A percentile compares a stretch with the other conserved stretches of the same genome.
These are phyloP conservation scores for Phylloporus sp. DNA, from an alignment of 768 basidiomycete species.

Conservation along the genomic window DNA sequence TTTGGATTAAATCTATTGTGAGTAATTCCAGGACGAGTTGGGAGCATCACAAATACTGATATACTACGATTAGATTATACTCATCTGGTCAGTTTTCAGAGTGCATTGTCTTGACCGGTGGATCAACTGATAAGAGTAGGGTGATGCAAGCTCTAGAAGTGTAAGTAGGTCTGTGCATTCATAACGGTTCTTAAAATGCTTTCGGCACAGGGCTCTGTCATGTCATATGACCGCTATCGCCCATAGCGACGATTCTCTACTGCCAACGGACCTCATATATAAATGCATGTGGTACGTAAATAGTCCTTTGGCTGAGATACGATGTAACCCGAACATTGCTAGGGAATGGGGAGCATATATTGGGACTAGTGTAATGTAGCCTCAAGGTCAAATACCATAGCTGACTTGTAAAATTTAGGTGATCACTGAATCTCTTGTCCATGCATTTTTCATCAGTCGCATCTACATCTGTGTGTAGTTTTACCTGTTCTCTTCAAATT, in stretches of 20 bases:
- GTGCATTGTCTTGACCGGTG: neutral
- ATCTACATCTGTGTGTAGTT: slow-evolving; percentile 21
- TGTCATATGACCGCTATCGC: slow-evolving; percentile 4
- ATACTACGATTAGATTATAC: slow-evolving; percentile 12
- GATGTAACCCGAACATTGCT: neutral
- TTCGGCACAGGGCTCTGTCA: slow-evolving; percentile 8
- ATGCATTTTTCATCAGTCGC: slow-evolving; percentile 20
- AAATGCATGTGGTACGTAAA: slow-evolving; percentile 6
- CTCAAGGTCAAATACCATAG: neutral
- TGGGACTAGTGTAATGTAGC: slow-evolving; percentile 17
- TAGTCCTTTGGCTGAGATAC: neutral
- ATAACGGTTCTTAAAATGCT: neutral
- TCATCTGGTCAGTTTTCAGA: slow-evolving; percentile 20
- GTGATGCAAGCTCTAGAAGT: slow-evolving; percentile 10
- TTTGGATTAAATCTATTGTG: slow-evolving; percentile 23
- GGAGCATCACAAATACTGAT: neutral
- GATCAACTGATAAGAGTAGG: slow-evolving; percentile 14
- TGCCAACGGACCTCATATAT: neutral
- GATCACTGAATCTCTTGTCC: slow-evolving; percentile 20
- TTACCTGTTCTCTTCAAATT: neutral
- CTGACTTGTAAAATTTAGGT: slow-evolving; percentile 12
- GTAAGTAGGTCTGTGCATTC: slow-evolving; percentile 4
- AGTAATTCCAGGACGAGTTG: neutral
- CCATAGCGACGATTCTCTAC: neutral
- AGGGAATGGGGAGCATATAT: slow-evolving; percentile 12